These are phyloP conservation scores for Colletotrichum phormii DNA, from an alignment of 2,329 filamentous ascomycete genomes.

Conservation along the genomic window DNA sequence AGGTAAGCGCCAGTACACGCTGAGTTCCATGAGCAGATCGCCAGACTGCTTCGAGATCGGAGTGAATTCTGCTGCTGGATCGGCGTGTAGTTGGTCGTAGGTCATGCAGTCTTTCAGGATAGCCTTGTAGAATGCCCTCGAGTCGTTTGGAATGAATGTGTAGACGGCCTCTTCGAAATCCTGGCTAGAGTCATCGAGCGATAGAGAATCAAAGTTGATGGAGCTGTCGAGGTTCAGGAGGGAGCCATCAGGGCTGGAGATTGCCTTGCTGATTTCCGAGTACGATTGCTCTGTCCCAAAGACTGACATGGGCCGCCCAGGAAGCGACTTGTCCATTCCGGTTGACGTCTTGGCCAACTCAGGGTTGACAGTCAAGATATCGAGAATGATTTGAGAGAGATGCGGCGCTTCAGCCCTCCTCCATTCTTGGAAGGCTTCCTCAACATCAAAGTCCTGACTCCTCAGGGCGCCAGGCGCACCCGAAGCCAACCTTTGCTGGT, in stretches of 20 bases:
- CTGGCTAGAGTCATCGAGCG: conserved; percentile 66
- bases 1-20: conserved; percentile 89
- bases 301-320: conserved; percentile 59
- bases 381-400: conserved; percentile 92
- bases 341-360: conserved; percentile 84
- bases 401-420: conserved; percentile 89
- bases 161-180: conserved; percentile 76
- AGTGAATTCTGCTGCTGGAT: conserved; percentile 59
- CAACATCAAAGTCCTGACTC: conserved; percentile 88
- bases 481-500: conserved; percentile 88
- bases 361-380: conserved; percentile 87
- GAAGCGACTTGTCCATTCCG: conserved; percentile 51
- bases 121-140: conserved; percentile 84
- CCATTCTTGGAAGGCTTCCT: conserved; percentile 91
- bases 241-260: conserved; percentile 59
- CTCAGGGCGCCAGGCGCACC: conserved; percentile 82
- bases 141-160: conserved; percentile 89
- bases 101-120: conserved; percentile 82
- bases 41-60: conserved; percentile 81
- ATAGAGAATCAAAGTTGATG: conserved; percentile 74
- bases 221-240: conserved; percentile 71
- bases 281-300: conserved; percentile 63
- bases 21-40: conserved; percentile 87
- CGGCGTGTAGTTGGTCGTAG: conserved; percentile 69
- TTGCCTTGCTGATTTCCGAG: conserved; percentile 63